Base-by-base conservation (phyloP, 2,329 filamentous ascomycete species). In the Ophiocordyceps camponoti-rufipedis region DNA sequence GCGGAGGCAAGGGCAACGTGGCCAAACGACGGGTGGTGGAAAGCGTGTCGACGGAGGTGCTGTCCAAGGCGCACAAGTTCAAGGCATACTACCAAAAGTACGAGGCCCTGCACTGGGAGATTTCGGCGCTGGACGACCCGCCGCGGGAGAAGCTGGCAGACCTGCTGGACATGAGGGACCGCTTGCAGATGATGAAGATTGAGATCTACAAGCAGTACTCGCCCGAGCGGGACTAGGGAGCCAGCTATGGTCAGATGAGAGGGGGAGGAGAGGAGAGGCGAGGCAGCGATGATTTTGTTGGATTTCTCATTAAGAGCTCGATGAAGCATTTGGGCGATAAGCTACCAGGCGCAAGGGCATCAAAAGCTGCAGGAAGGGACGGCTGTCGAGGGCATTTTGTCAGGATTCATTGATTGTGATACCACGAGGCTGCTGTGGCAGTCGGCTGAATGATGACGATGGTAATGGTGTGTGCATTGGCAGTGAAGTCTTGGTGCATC, bases 31-130 rank as follows among this genome's bases (percentile, higher is more conserved):
- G 57, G 31, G 54, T 52, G 41, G 51, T 53, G 5, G 46, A 55
- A n/a, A 54, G 46, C 33, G 54, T 63, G 39, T 52, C 58, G 13
- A 45, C 53, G 28, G 70, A 74, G 14, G 58, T 78, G 4, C 56
- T 79, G 45, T 58, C 65, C 48, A 67, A 73, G 51, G 75, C 77
- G 16, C 62, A 66, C 48, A 65, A 59, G 48, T 81, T 79, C 62
- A 73, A 74, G 56, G 54, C 58, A 42, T 71, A 54, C 49, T 80
- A 80, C 54, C 63, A 69, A 45, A 68, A 68, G 48, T 80, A 81
- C 55, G 66, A 72, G 54, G 58, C 65, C 12, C 60, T 80, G 41
- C 75, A 80, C 54, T 58, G 66, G 48, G 69, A 79, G 58, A 66
- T 81, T 48, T 60, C 62, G 16, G 65, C 58, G 6, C 53, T 72